These are phyloP conservation scores for Hysterium pulicare DNA, from an alignment of 2,329 filamentous ascomycete species.

Conservation along the genomic window DNA sequence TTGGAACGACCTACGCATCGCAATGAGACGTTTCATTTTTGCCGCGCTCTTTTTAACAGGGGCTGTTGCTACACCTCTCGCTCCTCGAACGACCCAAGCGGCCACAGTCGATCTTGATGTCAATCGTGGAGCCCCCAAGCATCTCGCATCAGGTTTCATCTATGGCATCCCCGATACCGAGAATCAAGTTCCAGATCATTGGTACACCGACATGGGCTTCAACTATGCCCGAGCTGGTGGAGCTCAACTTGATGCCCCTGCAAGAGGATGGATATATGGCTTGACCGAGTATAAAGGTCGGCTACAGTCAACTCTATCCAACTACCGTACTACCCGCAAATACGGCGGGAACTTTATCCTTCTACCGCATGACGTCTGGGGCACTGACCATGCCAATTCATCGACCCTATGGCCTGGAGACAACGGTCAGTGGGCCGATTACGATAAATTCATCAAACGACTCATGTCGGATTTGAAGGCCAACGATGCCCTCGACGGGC, in stretches of 20 bases:
- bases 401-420: constrained; percentile 48
- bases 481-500: constrained; percentile 33
- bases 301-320: constrained; percentile 44
- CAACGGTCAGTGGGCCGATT: constrained; percentile 47
- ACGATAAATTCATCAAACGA: constrained; percentile 43
- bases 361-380: constrained; percentile 49
- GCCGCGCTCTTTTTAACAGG: not conserved
- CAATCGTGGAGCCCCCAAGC: constrained; percentile 29
- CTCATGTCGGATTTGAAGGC: constrained; percentile 38
- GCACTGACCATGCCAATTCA: constrained; percentile 44
- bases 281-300: constrained; percentile 28
- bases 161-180: constrained; percentile 42
- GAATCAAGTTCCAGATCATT: constrained; percentile 39
- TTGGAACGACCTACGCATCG: too few relatives aligned
- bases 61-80: not conserved
- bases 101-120: constrained; percentile 27
- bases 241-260: constrained; percentile 36
- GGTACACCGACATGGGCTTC: constrained; percentile 42
- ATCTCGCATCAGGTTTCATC: constrained; percentile 42
- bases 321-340: constrained; percentile 45
- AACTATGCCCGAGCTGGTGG: constrained; percentile 41
- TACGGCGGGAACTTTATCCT: constrained; percentile 45
- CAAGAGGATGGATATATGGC: constrained; percentile 39
- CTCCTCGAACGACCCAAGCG: constrained; percentile 9
- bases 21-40: too few relatives aligned